phyloP scores from a whole-genome alignment of 1,284 basidiomycete genomes.

The Microstroma glucosiphilum region DNA sequence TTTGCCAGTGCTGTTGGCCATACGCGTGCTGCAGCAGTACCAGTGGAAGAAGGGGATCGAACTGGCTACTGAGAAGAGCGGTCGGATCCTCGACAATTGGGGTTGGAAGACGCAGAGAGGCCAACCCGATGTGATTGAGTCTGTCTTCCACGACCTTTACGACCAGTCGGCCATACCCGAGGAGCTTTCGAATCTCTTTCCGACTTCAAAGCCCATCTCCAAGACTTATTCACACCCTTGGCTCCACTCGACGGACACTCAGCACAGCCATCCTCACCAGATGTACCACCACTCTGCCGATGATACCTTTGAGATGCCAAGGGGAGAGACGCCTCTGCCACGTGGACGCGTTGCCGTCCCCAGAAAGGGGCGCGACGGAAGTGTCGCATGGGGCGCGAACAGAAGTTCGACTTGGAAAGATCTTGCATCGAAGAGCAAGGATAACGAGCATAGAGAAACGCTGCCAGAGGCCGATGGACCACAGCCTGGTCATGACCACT shows the following conservation, averaged over 20 bases:
- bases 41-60: slow-evolving; percentile 29
- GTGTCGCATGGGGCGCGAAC: no score
- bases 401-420: no score
- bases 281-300: no score
- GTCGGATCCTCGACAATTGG: slow-evolving; percentile 16
- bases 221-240: background rate
- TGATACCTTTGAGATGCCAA: no score
- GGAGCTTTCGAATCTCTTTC: background rate
- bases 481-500: no score
- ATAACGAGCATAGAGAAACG: no score
- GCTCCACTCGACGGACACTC: background rate
- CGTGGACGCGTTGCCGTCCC: no score
- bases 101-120: slow-evolving; percentile 7
- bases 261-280: no score
- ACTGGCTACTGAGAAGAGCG: slow-evolving; percentile 30
- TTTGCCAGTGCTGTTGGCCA: slow-evolving; percentile 73
- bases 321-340: no score
- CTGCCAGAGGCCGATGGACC: no score
- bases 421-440: no score
- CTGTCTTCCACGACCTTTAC: slow-evolving; percentile 12
- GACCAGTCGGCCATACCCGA: slow-evolving; percentile 8
- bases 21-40: slow-evolving; percentile 77
- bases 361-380: no score
- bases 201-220: background rate
- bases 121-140: slow-evolving; percentile 24